phyloP scores from a whole-genome alignment of 2,329 filamentous ascomycete genomes.

The Ascomycota sp. region DNA sequence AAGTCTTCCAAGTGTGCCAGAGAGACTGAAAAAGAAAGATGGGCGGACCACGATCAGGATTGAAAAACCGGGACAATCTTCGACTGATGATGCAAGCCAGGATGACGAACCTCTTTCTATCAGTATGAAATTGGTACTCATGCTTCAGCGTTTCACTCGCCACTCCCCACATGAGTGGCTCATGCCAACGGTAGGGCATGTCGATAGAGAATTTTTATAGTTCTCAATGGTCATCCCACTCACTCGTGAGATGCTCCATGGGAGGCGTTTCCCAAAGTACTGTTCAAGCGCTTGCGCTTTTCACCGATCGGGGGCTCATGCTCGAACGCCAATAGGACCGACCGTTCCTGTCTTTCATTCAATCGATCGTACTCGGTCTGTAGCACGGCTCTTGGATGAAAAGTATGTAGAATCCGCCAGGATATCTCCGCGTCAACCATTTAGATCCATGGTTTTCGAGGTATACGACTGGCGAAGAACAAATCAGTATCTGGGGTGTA shows the following conservation, averaged over 20 bases:
- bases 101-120: constrained; percentile 5
- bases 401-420: constrained; percentile 32
- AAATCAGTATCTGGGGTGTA: constrained; percentile 24
- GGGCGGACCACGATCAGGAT: too few species aligned
- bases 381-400: too few species aligned
- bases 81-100: background rate
- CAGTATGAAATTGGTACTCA: constrained; percentile 13
- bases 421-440: constrained; percentile 73
- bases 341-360: too few species aligned
- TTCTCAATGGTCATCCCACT: constrained; percentile 56
- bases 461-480: constrained; percentile 86
- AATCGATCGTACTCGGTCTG: background rate
- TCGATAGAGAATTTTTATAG: constrained; percentile 19
- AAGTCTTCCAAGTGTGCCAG: too few species aligned
- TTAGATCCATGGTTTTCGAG: constrained; percentile 51
- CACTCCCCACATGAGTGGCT: constrained; percentile 10
- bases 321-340: background rate
- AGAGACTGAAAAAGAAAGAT: background rate
- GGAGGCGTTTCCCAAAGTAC: constrained; percentile 50
- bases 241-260: constrained; percentile 49
- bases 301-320: background rate
- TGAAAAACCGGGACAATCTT: too few species aligned
- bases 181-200: constrained; percentile 17
- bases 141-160: constrained; percentile 18
- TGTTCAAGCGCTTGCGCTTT: background rate